Evolutionary conservation across 257 asterid species (phyloP).

Genomic region (Echium plantagineum): DNA sequence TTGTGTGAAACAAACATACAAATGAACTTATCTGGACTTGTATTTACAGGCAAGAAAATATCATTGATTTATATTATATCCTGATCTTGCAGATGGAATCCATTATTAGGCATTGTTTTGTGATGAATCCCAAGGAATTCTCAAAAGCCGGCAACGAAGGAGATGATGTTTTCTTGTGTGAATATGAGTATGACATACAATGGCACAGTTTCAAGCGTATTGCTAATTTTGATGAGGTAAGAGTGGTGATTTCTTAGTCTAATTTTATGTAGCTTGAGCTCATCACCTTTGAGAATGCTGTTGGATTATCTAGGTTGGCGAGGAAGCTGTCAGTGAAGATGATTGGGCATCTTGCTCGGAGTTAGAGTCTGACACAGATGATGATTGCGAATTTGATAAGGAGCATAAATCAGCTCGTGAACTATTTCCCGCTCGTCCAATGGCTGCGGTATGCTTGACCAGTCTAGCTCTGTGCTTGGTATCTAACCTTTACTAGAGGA

Average conservation of each 20-base stretch:
- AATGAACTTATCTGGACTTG: background rate
- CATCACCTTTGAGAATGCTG: constrained; percentile 8
- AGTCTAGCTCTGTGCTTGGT: constrained; percentile 3
- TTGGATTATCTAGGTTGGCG: constrained; percentile 44
- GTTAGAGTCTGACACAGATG: constrained; percentile 45
- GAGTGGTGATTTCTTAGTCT: constrained; percentile 3
- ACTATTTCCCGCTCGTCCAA: constrained; percentile 37
- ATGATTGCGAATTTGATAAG: constrained; percentile 38
- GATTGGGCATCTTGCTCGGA: constrained; percentile 56
- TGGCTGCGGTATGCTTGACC: constrained; percentile 67
- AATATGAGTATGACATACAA: constrained; percentile 68
- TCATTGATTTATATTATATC: background rate
- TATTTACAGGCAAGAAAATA: constrained; percentile 3
- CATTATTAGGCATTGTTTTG: constrained; percentile 65
- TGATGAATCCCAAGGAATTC: constrained; percentile 62
- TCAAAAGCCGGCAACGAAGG: constrained; percentile 60
- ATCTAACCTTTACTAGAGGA: constrained; percentile 17
- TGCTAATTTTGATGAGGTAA: constrained; percentile 61
- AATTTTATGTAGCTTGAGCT: constrained; percentile 3
- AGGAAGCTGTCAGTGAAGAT: constrained; percentile 39
- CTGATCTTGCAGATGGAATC: constrained; percentile 62
- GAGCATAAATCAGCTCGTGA: constrained; percentile 28
- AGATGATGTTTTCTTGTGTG: constrained; percentile 89
- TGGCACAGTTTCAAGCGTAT: constrained; percentile 89
- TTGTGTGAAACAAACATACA: too few species aligned